Evolutionary conservation across 768 basidiomycete species (phyloP).

Genomic region (Pleurotus ostreatus): DNA sequence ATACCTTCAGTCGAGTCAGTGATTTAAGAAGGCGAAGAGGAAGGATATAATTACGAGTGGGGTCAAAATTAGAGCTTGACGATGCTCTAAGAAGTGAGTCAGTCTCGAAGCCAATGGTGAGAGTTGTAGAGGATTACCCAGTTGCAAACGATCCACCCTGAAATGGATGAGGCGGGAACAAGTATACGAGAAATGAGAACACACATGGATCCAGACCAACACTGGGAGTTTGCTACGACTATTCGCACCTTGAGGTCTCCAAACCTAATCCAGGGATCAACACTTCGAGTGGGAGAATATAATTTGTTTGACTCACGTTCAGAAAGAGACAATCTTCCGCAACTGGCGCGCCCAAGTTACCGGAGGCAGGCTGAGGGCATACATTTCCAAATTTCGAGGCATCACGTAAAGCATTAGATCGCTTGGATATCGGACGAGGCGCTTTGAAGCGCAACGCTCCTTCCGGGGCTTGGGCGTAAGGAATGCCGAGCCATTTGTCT

Average conservation of each 20-base stretch:
- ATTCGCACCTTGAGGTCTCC: conserved; percentile 12
- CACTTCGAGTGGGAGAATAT: conserved; percentile 14
- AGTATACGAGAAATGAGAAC: background rate
- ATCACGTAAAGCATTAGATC: conserved; percentile 22
- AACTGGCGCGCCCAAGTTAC: conserved; percentile 27
- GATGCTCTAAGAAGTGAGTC: conserved; percentile 29
- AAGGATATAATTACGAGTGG: conserved; percentile 33
- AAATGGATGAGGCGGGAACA: background rate
- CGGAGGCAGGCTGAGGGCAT: conserved; percentile 35
- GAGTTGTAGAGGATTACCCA: conserved; percentile 5
- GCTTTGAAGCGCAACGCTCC: conserved; percentile 42
- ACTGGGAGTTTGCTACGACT: conserved; percentile 14
- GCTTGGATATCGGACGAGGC: conserved; percentile 28
- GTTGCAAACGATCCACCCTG: conserved; percentile 4
- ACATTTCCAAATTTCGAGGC: conserved; percentile 39
- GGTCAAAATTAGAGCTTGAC: conserved; percentile 37
- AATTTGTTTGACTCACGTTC: conserved; percentile 17
- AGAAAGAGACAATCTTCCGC: conserved; percentile 40
- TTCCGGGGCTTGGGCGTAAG: conserved; percentile 43
- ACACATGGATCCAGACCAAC: conserved; percentile 10
- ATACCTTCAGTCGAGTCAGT: background rate
- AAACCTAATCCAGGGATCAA: conserved; percentile 10
- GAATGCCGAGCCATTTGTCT: conserved; percentile 46
- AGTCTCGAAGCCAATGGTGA: background rate
- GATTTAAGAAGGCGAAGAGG: background rate